Conservation (phyloP, 2,329 filamentous ascomycete genomes). For the Clonostachys rhizophaga region DNA sequence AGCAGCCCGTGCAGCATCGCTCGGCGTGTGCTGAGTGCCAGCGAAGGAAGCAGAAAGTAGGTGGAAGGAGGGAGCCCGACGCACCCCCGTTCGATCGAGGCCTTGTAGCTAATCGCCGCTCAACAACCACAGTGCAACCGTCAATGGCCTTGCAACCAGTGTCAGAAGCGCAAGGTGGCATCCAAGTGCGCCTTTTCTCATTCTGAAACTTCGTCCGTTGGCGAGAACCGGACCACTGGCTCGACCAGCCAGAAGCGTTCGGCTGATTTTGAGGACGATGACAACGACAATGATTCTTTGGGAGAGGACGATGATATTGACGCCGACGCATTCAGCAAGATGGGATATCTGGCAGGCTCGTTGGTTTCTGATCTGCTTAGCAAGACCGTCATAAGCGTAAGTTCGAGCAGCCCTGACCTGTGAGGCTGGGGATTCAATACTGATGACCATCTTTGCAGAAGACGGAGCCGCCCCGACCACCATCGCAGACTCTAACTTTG, state of each 20-base stretch:
- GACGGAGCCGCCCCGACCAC: background rate
- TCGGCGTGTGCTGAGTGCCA: slow-evolving; percentile 37
- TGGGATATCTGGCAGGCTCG: slow-evolving; percentile 4
- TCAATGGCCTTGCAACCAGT: slow-evolving; percentile 24
- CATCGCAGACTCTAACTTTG: slow-evolving; percentile 1
- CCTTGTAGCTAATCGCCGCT: too few species aligned
- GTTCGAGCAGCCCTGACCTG: background rate
- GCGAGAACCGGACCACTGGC: background rate
- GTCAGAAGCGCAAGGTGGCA: slow-evolving; percentile 19
- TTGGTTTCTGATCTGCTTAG: background rate
- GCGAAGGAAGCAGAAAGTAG: slow-evolving; percentile 30
- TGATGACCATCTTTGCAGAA: background rate
- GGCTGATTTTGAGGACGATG: slow-evolving; percentile 1
- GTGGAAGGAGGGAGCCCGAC: slow-evolving; percentile 1
- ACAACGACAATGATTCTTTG: background rate
- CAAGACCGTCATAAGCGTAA: background rate
- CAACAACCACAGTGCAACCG: slow-evolving; percentile 17
- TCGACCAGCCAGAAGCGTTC: slow-evolving; percentile 1
- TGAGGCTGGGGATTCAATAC: background rate
- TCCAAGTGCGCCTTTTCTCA: slow-evolving; percentile 18
- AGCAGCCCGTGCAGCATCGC: slow-evolving; percentile 1
- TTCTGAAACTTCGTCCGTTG: background rate
- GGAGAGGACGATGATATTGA: slow-evolving; percentile 1
- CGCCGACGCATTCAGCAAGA: background rate
- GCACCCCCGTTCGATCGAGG: background rate